These are phyloP conservation scores for Ulota crispa DNA, from an alignment of 225 moss, liverwort and hornwort species.

Conservation along the genomic window DNA sequence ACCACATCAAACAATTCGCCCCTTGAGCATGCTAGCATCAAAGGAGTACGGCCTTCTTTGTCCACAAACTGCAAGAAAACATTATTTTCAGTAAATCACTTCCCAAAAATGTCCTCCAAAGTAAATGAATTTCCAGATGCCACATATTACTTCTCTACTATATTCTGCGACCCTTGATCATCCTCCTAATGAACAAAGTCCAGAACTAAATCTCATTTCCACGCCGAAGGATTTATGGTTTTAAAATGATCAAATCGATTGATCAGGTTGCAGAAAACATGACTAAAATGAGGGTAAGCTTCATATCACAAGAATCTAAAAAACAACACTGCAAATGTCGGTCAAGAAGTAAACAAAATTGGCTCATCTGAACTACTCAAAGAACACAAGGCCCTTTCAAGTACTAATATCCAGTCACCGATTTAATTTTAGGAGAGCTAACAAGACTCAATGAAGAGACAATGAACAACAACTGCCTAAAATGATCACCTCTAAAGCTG, in stretches of 20 bases:
- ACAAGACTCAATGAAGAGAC: neutral
- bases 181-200: neutral
- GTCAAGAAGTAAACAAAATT: neutral
- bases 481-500: slow-evolving; percentile 65
- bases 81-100: neutral
- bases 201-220: slow-evolving; percentile 1
- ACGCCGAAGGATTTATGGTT: neutral
- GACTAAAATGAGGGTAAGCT: neutral
- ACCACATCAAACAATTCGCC: slow-evolving; percentile 86
- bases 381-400: neutral
- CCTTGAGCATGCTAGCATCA: slow-evolving; percentile 80
- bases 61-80: slow-evolving; percentile 67
- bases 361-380: neutral
- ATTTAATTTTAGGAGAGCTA: neutral
- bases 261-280: neutral
- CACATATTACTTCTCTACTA: neutral
- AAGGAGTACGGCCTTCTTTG: slow-evolving; percentile 88
- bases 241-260: neutral
- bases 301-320: neutral
- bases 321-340: no score
- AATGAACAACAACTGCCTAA: neutral
- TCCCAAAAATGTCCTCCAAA: slow-evolving; percentile 10
- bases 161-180: slow-evolving; percentile 3
- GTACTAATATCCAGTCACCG: neutral
- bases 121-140: neutral